Base-by-base conservation (phyloP, 1,284 basidiomycete genomes). In the Boletus semigastroideus region DNA sequence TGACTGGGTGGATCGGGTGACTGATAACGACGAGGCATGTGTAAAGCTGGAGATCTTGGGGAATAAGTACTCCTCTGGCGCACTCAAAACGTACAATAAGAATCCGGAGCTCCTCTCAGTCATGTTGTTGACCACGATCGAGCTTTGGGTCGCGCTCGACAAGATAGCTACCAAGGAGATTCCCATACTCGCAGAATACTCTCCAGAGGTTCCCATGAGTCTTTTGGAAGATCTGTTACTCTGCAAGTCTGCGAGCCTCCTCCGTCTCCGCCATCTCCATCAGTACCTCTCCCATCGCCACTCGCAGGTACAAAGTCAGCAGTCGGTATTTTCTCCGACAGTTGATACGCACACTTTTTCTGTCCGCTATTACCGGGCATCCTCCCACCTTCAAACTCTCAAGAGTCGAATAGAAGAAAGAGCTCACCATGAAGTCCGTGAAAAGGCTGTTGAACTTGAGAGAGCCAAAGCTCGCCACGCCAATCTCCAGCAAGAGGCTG, bases 201-300 rank as follows among this genome's bases (percentile, higher is more conserved):
- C 14, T 5, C 31, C 31, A 7, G 31, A 33, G 31, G 16, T 33
- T 9, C 14, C 42, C 10, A 20, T 5, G 5, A 33, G 31, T 14
- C 31, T 14, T 12, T 14, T 31, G 31, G 31, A 31, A 31, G 11
- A 12, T 11, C 9, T 44, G 20, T 20, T 44, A 5, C 19, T 44
- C 12, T 20, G 20, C 20, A 34, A 31, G 11, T 5, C 20, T 1
- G 12, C 3, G 7, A 11, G 34, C 11, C 19, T 44, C 5, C 42
- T 34, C 20, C 42, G 69, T 12, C 59, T 74, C 13, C 17, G 42
- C 7, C 16, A 10, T 12, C 55, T 74, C 3, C 60, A 67, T 44
- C 33, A 49, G 0, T 68, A 77, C 51, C 42, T 78, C 8, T 50
- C 36, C 6, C 14, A 20, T n/a, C 66, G 74, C 7, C 59, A 67